Evolutionary conservation across 2,329 filamentous ascomycete genomes (phyloP).

Genomic region (Talaromyces sp.): DNA sequence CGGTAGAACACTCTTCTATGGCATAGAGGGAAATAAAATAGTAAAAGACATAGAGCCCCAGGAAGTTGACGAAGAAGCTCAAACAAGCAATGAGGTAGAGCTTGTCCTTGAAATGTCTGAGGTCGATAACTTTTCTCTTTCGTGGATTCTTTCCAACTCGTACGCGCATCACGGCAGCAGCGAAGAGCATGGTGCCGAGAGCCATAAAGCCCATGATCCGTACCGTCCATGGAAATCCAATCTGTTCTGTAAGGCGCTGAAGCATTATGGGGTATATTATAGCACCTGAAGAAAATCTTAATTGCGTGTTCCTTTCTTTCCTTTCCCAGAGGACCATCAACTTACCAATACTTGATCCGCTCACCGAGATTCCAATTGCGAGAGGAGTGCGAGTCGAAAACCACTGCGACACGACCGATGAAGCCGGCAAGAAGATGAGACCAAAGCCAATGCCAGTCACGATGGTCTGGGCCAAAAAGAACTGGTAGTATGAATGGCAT

Average conservation of each 20-base stretch:
- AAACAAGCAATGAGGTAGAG: conserved; percentile 2
- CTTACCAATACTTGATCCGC: conserved; percentile 8
- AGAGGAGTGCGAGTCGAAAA: background rate
- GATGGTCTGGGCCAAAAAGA: conserved; percentile 44
- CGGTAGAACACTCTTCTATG: conserved; percentile 33
- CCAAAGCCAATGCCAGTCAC: conserved; percentile 39
- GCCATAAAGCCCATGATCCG: conserved; percentile 6
- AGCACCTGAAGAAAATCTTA: conserved; percentile 6
- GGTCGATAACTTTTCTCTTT: conserved; percentile 5
- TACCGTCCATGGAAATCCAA: conserved; percentile 29
- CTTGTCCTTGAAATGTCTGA: conserved; percentile 2
- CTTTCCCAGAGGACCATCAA: conserved; percentile 3
- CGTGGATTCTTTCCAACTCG: conserved; percentile 3
- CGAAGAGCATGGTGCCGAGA: conserved; percentile 3
- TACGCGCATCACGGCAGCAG: conserved; percentile 3
- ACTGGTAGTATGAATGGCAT: conserved; percentile 38
- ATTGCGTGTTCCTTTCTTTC: conserved; percentile 7
- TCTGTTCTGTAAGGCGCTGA: conserved; percentile 46
- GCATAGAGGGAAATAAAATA: conserved; percentile 6
- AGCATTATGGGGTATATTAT: conserved; percentile 48
- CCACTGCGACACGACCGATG: conserved; percentile 15
- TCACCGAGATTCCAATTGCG: conserved; percentile 2
- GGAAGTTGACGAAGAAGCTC: conserved; percentile 2
- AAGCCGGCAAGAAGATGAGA: conserved; percentile 33
- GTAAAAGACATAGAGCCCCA: conserved; percentile 6